Evolutionary conservation across 2,329 filamentous ascomycete species (phyloP), one percentile per base, ranked within the genome.

Genomic region (Intubia oerlemansii): DNA sequence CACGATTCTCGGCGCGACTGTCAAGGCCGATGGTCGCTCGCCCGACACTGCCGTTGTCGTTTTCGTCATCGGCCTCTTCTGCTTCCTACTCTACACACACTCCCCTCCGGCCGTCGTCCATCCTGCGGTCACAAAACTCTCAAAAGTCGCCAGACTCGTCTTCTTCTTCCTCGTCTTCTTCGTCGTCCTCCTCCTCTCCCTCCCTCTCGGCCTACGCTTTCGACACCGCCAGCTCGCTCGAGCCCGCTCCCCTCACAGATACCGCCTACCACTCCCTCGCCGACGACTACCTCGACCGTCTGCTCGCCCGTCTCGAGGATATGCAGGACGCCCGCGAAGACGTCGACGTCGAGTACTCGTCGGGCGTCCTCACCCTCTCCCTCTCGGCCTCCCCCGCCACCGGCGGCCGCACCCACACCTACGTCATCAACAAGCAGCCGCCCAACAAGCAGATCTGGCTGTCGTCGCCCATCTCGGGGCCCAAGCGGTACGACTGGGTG

Each of bases 381-480:
- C 34, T 29, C 12, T 20, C 27, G 15, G 19, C 27, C 6, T 18
- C 13, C 19, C 20, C 7, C 14, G 16, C 17, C 10, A 16, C 5
- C 24, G 17, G 22, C 41, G 66, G 69, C 2, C 56, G 61, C 10
- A 57, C 68, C 28, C 82, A 84, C 36, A 85, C 69, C 17, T 98
- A 90, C 47, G 79, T 98, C 34, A 65, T 98, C 54, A 98, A 98
- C 66, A 98, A 98, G 53, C 88, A 98, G 51, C 88, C 88, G 0
- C 82, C 85, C 13, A 95, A 93, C 60, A 88, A 82, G 59, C 88
- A 77, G 48, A 92, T 98, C 45, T 98, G 88, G 88, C 68, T 95
- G 25, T 88, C 80, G 21, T 91, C 81, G 24, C 88, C 88, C 4
- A 58, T 81, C 30, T 84, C 79, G 5, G 88, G 88, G 0, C 88